These are phyloP conservation scores for Closterium sp. DNA, from an alignment of 139 green algal species.

Conservation along the genomic window DNA sequence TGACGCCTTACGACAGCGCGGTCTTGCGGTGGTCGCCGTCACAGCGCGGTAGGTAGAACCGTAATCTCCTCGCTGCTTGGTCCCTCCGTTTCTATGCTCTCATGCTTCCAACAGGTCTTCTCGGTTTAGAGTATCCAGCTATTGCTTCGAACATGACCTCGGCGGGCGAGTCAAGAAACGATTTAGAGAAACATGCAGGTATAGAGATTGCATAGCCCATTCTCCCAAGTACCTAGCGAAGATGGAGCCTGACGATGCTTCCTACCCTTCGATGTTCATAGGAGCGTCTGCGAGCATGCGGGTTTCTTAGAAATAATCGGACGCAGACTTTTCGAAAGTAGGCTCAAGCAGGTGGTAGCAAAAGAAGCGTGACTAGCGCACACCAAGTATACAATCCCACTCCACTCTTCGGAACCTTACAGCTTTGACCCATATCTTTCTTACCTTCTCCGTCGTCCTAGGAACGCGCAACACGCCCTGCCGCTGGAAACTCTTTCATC, in stretches of 20 bases:
- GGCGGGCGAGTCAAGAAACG: no score
- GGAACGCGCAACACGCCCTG: no score
- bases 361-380: not conserved
- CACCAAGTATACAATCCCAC: not conserved
- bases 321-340: no score
- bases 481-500: not conserved
- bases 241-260: not conserved
- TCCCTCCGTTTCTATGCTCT: not conserved
- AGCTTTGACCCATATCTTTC: not conserved
- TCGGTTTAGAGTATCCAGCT: not conserved
- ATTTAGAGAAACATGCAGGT: no score
- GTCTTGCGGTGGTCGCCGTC: not conserved
- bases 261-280: not conserved
- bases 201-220: no score
- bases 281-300: not conserved
- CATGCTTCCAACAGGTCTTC: not conserved
- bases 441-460: not conserved
- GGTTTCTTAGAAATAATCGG: no score
- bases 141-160: not conserved
- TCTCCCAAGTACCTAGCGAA: not conserved
- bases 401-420: not conserved
- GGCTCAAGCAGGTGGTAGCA: not conserved
- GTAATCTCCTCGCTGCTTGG: not conserved
- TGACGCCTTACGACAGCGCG: not conserved
- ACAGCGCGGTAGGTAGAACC: not conserved